Evolutionary conservation across 345 rosid genomes (phyloP).

Genomic region (Gossypium turneri): DNA sequence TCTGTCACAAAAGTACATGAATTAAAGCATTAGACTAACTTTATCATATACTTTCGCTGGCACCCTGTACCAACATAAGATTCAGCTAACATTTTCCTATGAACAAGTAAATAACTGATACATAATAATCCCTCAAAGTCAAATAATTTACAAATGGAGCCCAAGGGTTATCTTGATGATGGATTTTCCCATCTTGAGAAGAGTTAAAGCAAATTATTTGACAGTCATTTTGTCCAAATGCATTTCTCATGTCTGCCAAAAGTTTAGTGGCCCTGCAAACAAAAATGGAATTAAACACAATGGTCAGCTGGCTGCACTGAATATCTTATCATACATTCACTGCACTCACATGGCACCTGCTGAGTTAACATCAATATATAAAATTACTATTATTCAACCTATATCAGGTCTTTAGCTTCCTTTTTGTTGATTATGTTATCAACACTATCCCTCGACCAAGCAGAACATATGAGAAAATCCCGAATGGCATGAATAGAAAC

Average conservation of each 20-base stretch:
- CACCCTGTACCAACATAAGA: constrained; percentile 7
- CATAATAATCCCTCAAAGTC: constrained; percentile 18
- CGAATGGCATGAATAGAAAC: background rate
- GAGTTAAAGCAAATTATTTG: constrained; percentile 87
- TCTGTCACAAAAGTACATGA: constrained; percentile 51
- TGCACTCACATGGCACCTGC: background rate
- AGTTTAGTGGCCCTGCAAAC: constrained; percentile 72
- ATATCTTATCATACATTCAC: background rate
- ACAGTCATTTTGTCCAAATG: constrained; percentile 75
- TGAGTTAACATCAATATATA: background rate
- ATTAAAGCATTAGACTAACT: constrained; percentile 19
- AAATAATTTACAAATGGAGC: constrained; percentile 51
- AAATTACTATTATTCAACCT: background rate
- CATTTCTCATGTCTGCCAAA: constrained; percentile 78
- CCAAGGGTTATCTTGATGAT: constrained; percentile 72
- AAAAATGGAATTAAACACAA: constrained; percentile 23
- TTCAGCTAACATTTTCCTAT: constrained; percentile 2
- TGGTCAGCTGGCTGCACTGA: constrained; percentile 10
- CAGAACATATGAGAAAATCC: background rate
- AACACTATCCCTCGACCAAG: background rate
- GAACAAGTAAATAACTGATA: background rate
- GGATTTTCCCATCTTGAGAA: constrained; percentile 60
- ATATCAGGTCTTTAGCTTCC: background rate
- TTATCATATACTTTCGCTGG: background rate
- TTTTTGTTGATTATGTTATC: constrained; percentile 3